Conservation (phyloP, 2,329 filamentous ascomycete species). For the Incumbomyces lentus region DNA sequence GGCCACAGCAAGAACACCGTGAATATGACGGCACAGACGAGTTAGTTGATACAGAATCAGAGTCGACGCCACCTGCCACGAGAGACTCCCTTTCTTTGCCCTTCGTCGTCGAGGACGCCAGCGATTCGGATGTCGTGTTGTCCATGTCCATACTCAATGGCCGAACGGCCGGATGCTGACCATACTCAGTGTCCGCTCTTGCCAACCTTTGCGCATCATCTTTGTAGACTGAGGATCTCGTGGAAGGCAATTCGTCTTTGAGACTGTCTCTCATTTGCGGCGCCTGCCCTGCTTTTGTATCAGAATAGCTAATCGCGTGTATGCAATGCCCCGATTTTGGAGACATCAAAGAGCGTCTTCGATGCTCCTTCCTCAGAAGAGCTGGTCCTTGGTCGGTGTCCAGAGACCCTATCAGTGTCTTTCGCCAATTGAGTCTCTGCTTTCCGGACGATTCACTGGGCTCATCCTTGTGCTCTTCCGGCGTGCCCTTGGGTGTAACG, state of each 20-base stretch:
- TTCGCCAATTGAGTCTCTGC: conserved; percentile 8
- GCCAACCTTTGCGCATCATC: conserved; percentile 3
- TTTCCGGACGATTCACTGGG: conserved; percentile 11
- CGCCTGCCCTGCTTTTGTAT: conserved; percentile 3
- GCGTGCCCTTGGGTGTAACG: conserved; percentile 12
- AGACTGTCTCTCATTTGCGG: conserved; percentile 1
- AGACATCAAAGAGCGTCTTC: background rate
- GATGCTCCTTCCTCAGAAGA: conserved; percentile 2
- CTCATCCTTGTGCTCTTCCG: conserved; percentile 8
- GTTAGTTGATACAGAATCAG: background rate
- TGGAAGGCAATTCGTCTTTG: conserved; percentile 6
- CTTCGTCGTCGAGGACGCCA: conserved; percentile 7
- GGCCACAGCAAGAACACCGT: conserved; percentile 20
- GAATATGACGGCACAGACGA: conserved; percentile 10
- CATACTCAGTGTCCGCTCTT: conserved; percentile 2
- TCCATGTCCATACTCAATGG: conserved; percentile 9
- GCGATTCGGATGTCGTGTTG: background rate
- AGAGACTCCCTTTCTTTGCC: conserved; percentile 17
- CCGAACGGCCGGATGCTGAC: conserved; percentile 14
- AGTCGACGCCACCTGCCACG: conserved; percentile 5
- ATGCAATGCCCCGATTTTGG: conserved; percentile 3
- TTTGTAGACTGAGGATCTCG: background rate
- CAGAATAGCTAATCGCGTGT: conserved; percentile 5
- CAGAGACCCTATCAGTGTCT: background rate
- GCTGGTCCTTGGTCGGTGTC: background rate